phyloP scores from a whole-genome alignment of 192 early-diverging fungal genomes.

The Piromyces sp. region DNA sequence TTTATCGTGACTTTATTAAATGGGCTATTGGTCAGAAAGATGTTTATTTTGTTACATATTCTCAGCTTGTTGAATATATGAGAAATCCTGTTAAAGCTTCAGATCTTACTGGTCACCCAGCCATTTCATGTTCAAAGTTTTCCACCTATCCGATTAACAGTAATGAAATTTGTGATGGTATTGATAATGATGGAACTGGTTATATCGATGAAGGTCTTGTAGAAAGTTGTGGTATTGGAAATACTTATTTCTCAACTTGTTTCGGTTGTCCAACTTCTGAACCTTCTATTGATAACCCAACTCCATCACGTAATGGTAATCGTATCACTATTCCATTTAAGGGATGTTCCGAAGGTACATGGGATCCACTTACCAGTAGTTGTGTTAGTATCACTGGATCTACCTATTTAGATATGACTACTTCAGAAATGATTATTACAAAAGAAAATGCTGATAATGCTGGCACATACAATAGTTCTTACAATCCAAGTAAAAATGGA shows the following conservation, averaged over 20 bases:
- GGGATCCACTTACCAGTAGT: not conserved
- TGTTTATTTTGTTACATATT: conserved; percentile 55
- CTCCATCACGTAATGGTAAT: conserved; percentile 10
- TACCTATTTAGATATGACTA: not conserved
- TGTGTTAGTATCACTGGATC: not conserved
- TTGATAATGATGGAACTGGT: conserved; percentile 21
- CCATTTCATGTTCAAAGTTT: conserved; percentile 27
- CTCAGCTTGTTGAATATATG: conserved; percentile 56
- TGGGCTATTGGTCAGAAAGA: conserved; percentile 30
- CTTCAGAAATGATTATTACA: not conserved
- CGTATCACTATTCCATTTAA: not conserved
- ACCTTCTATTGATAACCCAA: conserved; percentile 19
- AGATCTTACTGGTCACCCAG: conserved; percentile 34
- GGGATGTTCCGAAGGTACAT: not conserved
- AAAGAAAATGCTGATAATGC: not conserved
- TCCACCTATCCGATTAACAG: conserved; percentile 30
- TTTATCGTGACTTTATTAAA: conserved; percentile 28
- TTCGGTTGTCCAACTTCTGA: conserved; percentile 26
- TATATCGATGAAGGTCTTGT: conserved; percentile 12
- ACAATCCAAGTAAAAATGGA: not conserved
- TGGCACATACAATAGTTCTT: not conserved
- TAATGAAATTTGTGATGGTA: conserved; percentile 53
- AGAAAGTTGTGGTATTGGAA: conserved; percentile 25
- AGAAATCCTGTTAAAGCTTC: conserved; percentile 56
- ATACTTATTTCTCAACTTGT: conserved; percentile 28